Base-by-base conservation (phyloP, 2,329 filamentous ascomycete genomes). In the Pseudomassariella vexata region DNA sequence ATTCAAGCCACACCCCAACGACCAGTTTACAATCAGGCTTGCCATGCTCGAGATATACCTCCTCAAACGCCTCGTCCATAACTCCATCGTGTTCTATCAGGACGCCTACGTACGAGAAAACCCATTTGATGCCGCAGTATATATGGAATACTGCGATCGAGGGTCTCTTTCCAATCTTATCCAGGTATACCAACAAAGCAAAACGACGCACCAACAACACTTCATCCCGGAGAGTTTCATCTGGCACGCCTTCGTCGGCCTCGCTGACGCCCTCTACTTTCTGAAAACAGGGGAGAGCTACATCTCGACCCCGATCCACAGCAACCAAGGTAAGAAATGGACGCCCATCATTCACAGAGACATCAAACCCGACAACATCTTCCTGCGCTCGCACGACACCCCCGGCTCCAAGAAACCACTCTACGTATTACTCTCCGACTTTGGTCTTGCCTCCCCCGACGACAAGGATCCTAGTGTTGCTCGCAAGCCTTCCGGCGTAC, bases 351-450 rank as follows among this genome's bases (percentile, higher is more conserved):
- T 45, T 11, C 44, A 46, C 24, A 34, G 44, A n/a, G 44, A 46
- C 19, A 45, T 45, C 32, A 46, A 42, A 23, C 41, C 41, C 12
- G 37, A 34, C 34, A 46, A 46, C 25, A 33, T 46, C 24, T 40
- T 46, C 36, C 32, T 46, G 10, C 32, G 36, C n/a, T 44, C 39
- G 16, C 35, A 37, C 33, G 30, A 39, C 19, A 40, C 41, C 5
- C 41, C 37, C 3, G 38, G 39, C 14, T 46, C 41, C 11, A 30
- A 9, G 5, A 41, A 44, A n/a, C 41, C 39, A 0, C 32, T 39
- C 12, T 39, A 46, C 25, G 34, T 37, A 9, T 19, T 46, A 10
- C 33, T 46, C 8, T 36, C 39, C 2, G 44, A 46, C 24, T 43
- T 44, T 12, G 44, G 38, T 16, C 23, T 42, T 7, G 36, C 37